These are phyloP conservation scores for Moniliella sp. DNA, from an alignment of 1,284 basidiomycete genomes.

Conservation along the genomic window DNA sequence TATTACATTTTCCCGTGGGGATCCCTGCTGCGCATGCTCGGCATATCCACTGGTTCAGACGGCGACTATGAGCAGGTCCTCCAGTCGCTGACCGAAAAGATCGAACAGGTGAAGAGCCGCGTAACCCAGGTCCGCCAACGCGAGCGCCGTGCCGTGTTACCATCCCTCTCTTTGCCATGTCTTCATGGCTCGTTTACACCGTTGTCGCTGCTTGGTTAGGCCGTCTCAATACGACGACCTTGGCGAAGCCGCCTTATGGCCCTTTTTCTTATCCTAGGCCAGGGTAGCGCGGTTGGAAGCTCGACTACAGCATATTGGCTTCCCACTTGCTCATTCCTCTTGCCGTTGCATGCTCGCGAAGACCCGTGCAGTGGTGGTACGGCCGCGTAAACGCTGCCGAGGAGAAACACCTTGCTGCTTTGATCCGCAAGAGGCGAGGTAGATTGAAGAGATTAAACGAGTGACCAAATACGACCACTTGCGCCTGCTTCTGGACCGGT, in stretches of 20 bases:
- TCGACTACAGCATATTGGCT: conserved; percentile 5
- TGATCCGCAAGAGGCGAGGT: conserved; percentile 57
- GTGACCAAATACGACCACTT: conserved; percentile 87
- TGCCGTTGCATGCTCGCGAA: conserved; percentile 49
- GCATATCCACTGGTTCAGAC: conserved; percentile 4
- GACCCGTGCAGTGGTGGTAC: conserved; percentile 71
- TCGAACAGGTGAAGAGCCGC: conserved; percentile 44
- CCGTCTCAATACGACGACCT: no score
- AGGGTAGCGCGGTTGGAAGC: conserved; percentile 1
- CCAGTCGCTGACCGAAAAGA: conserved; percentile 36
- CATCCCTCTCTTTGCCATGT: conserved; percentile 63
- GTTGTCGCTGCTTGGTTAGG: conserved; percentile 54
- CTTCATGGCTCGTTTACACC: conserved; percentile 56
- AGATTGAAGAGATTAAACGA: conserved; percentile 88
- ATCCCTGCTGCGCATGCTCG: neutral
- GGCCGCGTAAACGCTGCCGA: conserved; percentile 59
- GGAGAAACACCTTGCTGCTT: conserved; percentile 59
- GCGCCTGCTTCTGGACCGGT: conserved; percentile 66
- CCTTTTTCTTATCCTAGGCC: conserved; percentile 2
- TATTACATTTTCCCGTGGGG: neutral
- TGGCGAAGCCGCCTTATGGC: conserved; percentile 3
- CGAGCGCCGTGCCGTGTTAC: conserved; percentile 58
- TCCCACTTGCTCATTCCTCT: conserved; percentile 8
- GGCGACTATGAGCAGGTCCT: conserved; percentile 40
- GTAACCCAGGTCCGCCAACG: conserved; percentile 69